Evolutionary conservation across 306 rosid species (phyloP).

Genomic region (Cotoneaster glaucophyllus): DNA sequence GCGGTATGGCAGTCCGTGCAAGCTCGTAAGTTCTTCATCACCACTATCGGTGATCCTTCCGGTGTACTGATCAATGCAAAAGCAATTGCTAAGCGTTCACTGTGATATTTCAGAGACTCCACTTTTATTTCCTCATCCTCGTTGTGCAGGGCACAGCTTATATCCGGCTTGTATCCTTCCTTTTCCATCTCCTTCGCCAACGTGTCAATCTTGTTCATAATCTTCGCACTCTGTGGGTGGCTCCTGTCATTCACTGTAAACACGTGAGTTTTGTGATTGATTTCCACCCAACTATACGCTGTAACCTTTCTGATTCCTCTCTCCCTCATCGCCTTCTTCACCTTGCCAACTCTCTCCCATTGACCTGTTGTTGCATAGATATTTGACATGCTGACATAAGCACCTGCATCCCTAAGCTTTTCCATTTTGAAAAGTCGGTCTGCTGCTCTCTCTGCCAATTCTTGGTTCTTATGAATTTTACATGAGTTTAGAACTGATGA

Average conservation of each 20-base stretch:
- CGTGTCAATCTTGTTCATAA: conserved; percentile 53
- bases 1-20: conserved; percentile 71
- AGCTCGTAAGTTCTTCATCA: conserved; percentile 85
- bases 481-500: conserved; percentile 78
- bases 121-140: conserved; percentile 55
- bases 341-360: conserved; percentile 75
- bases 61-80: conserved; percentile 70
- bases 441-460: conserved; percentile 71
- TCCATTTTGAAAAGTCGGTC: conserved; percentile 59
- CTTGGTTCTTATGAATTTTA: conserved; percentile 75
- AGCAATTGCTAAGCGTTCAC: conserved; percentile 89
- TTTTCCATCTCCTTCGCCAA: conserved; percentile 52
- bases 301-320: conserved; percentile 70
- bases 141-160: conserved; percentile 71
- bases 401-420: conserved; percentile 63
- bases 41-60: conserved; percentile 61
- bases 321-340: conserved; percentile 80
- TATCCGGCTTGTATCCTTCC: conserved; percentile 72
- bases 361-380: conserved; percentile 80
- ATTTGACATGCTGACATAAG: conserved; percentile 76
- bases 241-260: conserved; percentile 58
- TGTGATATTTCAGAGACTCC: conserved; percentile 76
- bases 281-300: conserved; percentile 86
- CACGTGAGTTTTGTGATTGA: conserved; percentile 57
- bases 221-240: conserved; percentile 54